A percentile compares a stretch with the other conserved stretches of the same genome.
These are phyloP conservation scores for Tripterygium wilfordii DNA, from an alignment of 177 flowering plant genomes.

Conservation along the genomic window DNA sequence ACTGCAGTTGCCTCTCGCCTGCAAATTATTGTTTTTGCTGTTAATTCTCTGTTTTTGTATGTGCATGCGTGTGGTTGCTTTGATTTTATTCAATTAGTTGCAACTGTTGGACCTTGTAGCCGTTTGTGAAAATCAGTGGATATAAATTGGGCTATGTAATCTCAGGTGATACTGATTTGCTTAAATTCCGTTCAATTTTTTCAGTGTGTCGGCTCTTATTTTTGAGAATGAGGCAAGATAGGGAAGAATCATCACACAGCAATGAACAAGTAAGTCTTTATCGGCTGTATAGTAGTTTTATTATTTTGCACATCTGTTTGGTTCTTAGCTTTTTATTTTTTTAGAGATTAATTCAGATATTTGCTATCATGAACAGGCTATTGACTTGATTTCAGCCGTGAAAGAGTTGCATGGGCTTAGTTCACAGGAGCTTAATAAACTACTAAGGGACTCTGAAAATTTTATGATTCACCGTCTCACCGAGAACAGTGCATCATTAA, in stretches of 20 bases:
- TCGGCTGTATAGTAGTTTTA: background rate
- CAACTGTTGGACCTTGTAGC: too few species aligned
- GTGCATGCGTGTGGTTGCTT: too few species aligned
- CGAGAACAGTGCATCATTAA: slow-evolving; percentile 44
- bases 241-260: slow-evolving; percentile 35
- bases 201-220: slow-evolving; percentile 1
- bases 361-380: slow-evolving; percentile 36
- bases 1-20: too few species aligned
- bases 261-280: slow-evolving; percentile 25
- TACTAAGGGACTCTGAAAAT: slow-evolving; percentile 66
- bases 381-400: slow-evolving; percentile 63
- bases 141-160: too few species aligned
- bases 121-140: too few species aligned
- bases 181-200: too few species aligned
- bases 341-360: background rate
- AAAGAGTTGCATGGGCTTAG: slow-evolving; percentile 62
- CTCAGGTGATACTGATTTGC: too few species aligned
- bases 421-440: slow-evolving; percentile 66
- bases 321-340: background rate
- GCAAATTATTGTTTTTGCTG: too few species aligned
- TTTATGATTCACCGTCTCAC: slow-evolving; percentile 27
- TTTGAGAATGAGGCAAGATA: slow-evolving; percentile 29
- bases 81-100: too few species aligned
- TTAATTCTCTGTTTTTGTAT: too few species aligned
- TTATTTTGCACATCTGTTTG: background rate